Evolutionary conservation across 192 early-diverging fungal genomes (phyloP).

Genomic region (Entomortierella parvispora): DNA sequence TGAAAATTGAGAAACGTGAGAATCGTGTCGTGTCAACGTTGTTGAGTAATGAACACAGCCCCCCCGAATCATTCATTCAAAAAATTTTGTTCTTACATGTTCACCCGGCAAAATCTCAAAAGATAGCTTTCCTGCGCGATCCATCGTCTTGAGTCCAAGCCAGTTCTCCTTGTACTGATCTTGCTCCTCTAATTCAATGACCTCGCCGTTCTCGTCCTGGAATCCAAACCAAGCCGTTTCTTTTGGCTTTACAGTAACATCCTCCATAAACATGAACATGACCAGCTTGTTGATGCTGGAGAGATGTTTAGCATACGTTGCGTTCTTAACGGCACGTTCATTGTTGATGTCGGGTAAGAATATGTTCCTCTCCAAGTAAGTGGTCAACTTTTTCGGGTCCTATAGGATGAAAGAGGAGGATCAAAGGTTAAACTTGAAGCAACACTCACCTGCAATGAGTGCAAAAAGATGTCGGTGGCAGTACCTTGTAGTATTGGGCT

Average conservation of each 20-base stretch:
- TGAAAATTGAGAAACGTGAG: not conserved
- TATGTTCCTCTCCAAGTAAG: slow-evolving; percentile 79
- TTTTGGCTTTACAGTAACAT: slow-evolving; percentile 78
- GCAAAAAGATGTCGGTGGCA: not conserved
- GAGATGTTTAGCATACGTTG: slow-evolving; percentile 68
- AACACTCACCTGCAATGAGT: too few relatives aligned
- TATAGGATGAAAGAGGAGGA: slow-evolving; percentile 1
- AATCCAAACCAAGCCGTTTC: slow-evolving; percentile 79
- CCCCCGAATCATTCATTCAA: slow-evolving; percentile 3
- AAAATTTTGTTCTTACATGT: slow-evolving; percentile 58
- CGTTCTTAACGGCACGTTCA: slow-evolving; percentile 68
- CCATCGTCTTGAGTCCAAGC: slow-evolving; percentile 70
- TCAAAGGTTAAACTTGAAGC: not conserved
- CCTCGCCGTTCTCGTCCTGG: slow-evolving; percentile 61
- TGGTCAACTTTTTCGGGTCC: slow-evolving; percentile 67
- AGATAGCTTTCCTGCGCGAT: slow-evolving; percentile 54
- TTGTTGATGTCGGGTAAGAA: slow-evolving; percentile 94
- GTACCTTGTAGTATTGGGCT: slow-evolving; percentile 95
- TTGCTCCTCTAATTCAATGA: slow-evolving; percentile 64
- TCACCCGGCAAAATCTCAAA: slow-evolving; percentile 61
- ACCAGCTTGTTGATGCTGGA: slow-evolving; percentile 77
- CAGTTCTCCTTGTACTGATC: slow-evolving; percentile 75
- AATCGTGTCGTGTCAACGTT: not conserved
- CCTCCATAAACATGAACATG: slow-evolving; percentile 83
- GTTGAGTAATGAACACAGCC: not conserved